These are phyloP conservation scores for Melaleuca quinquenervia DNA, from an alignment of 345 rosid species.

Conservation along the genomic window DNA sequence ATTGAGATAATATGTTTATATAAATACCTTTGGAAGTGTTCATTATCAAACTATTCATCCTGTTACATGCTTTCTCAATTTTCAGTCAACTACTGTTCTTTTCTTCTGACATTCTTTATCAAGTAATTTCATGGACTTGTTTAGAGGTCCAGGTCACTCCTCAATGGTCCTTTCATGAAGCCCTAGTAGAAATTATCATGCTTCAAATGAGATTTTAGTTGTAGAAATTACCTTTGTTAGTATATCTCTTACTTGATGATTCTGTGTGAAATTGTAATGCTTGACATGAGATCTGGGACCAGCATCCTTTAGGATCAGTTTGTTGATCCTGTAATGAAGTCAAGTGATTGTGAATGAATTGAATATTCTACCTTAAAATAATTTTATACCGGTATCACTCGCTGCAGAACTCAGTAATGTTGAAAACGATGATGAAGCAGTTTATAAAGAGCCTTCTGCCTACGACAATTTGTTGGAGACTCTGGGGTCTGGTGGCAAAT, in stretches of 20 bases:
- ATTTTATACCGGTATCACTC: conserved; percentile 8
- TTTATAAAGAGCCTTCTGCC: conserved; percentile 27
- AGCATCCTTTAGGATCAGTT: not conserved
- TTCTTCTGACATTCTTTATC: not conserved
- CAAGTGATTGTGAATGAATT: not conserved
- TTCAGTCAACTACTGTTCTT: not conserved
- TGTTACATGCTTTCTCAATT: not conserved
- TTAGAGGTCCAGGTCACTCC: not conserved
- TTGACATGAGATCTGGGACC: not conserved
- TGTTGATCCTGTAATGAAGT: not conserved
- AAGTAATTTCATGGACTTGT: not conserved
- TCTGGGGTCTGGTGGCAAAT: conserved; percentile 34
- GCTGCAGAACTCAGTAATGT: conserved; percentile 10
- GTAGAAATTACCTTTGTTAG: not conserved
- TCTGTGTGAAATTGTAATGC: not conserved
- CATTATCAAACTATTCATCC: not conserved
- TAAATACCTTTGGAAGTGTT: not conserved
- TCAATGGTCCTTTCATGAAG: not conserved
- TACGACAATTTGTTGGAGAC: conserved; percentile 37
- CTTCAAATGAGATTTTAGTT: not conserved
- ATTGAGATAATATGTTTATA: not conserved
- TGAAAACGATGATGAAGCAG: conserved; percentile 13
- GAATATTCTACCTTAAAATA: not conserved
- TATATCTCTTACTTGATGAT: not conserved
- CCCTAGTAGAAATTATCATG: not conserved